A percentile compares a stretch with the other conserved stretches of the same genome.
phyloP scores from a whole-genome alignment of 108 stramenopile genomes.

The Nitzschia sp. region DNA sequence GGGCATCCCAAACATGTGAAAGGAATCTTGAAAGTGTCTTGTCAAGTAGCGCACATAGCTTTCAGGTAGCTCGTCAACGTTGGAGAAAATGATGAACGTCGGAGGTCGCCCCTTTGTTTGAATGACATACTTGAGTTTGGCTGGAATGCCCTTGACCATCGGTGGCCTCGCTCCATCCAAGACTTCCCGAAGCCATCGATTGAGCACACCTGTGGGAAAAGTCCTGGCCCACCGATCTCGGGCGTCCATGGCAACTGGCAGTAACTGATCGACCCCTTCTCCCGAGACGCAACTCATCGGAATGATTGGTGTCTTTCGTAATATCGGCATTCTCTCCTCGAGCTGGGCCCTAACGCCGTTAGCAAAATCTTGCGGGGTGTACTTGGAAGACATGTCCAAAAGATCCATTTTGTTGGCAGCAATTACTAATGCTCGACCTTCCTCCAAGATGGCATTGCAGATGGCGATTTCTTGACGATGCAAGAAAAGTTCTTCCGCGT shows the following conservation, averaged over 20 bases:
- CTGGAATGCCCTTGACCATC: conserved; percentile 38
- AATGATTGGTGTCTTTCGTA: conserved; percentile 83
- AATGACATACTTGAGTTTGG: conserved; percentile 82
- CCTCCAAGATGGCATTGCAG: conserved; percentile 85
- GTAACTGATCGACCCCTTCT: conserved; percentile 56
- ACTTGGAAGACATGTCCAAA: conserved; percentile 61
- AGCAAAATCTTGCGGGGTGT: conserved; percentile 67
- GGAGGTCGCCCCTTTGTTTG: conserved; percentile 89
- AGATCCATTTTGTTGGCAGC: conserved; percentile 93
- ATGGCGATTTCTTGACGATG: conserved; percentile 88
- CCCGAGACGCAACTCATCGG: conserved; percentile 76
- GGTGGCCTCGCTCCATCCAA: conserved; percentile 65
- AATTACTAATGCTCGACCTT: conserved; percentile 86
- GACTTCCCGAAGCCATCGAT: conserved; percentile 85
- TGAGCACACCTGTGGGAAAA: conserved; percentile 75
- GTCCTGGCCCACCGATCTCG: conserved; percentile 75
- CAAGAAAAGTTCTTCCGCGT: conserved; percentile 73
- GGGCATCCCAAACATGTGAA: conserved; percentile 81
- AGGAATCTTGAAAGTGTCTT: conserved; percentile 83
- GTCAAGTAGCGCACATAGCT: conserved; percentile 78
- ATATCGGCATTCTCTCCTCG: conserved; percentile 76
- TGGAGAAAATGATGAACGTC: conserved; percentile 86
- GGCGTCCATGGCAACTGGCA: conserved; percentile 83
- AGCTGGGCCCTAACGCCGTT: conserved; percentile 72
- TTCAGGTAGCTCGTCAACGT: conserved; percentile 64